Evolutionary conservation across 352 stramenopile species (phyloP).

Genomic region (Paralagenidium karlingii): DNA sequence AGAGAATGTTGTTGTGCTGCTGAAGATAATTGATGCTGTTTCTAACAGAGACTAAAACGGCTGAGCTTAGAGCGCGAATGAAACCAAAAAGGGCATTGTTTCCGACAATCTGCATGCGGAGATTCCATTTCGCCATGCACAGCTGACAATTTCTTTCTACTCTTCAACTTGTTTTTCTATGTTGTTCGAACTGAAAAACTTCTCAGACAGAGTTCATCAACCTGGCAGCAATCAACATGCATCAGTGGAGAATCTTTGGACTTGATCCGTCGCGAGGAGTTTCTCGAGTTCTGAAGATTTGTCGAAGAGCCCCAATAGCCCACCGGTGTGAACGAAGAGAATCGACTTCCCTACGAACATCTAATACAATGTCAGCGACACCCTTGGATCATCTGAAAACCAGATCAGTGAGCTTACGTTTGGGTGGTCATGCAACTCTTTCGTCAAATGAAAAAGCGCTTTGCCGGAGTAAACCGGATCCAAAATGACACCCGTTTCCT

Average conservation of each 20-base stretch:
- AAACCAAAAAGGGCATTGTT: too few relatives aligned
- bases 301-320: slow-evolving; percentile 86
- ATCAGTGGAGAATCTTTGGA: slow-evolving; percentile 52
- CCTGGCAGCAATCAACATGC: slow-evolving; percentile 1
- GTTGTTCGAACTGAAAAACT: neutral
- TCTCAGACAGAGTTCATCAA: neutral
- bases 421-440: slow-evolving; percentile 53
- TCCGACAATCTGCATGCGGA: too few relatives aligned
- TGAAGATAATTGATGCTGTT: too few relatives aligned
- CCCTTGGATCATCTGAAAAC: neutral
- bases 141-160: too few relatives aligned
- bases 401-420: slow-evolving; percentile 5
- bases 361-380: too few relatives aligned
- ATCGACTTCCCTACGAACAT: slow-evolving; percentile 78
- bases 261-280: slow-evolving; percentile 27
- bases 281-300: slow-evolving; percentile 68
- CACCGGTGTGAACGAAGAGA: slow-evolving; percentile 87
- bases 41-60: too few relatives aligned
- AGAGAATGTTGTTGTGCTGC: too few relatives aligned
- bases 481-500: slow-evolving; percentile 68
- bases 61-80: too few relatives aligned
- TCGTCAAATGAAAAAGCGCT: slow-evolving; percentile 69
- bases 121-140: too few relatives aligned
- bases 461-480: slow-evolving; percentile 84
- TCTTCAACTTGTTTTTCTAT: too few relatives aligned